These are phyloP conservation scores for Arctium minus DNA, from an alignment of 129 eudicot species.

Conservation along the genomic window DNA sequence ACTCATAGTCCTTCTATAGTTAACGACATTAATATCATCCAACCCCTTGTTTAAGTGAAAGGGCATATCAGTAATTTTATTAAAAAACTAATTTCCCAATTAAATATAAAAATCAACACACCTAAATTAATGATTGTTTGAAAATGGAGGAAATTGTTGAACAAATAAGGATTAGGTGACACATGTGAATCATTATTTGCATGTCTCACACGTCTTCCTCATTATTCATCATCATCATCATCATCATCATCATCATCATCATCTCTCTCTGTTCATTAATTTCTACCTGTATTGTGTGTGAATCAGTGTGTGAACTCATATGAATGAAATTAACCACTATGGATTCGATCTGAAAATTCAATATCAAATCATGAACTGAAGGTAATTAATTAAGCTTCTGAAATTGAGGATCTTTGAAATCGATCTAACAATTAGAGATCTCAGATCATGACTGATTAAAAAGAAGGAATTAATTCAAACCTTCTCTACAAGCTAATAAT, in stretches of 20 bases:
- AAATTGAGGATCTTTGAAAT: background rate
- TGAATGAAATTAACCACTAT: background rate
- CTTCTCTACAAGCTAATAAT: background rate
- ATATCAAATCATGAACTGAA: background rate
- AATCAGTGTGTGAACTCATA: background rate
- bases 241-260: background rate
- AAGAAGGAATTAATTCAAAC: background rate
- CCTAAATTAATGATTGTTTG: background rate
- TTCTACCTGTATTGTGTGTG: background rate
- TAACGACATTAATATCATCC: too few species aligned
- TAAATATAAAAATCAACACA: background rate
- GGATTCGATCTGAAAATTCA: background rate
- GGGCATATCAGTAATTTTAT: too few species aligned
- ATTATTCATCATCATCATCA: background rate
- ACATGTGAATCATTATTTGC: background rate
- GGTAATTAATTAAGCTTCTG: background rate
- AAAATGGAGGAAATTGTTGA: background rate
- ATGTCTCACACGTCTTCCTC: conserved; percentile 4
- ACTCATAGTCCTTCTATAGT: too few species aligned
- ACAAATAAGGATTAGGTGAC: background rate
- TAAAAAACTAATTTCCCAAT: too few species aligned
- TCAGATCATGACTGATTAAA: background rate
- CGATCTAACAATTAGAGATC: background rate
- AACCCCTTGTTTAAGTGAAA: too few species aligned
- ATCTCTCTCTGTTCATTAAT: background rate